Conservation (phyloP, 2,329 filamentous ascomycete species). For the Beauveria scarabaeidicola region DNA sequence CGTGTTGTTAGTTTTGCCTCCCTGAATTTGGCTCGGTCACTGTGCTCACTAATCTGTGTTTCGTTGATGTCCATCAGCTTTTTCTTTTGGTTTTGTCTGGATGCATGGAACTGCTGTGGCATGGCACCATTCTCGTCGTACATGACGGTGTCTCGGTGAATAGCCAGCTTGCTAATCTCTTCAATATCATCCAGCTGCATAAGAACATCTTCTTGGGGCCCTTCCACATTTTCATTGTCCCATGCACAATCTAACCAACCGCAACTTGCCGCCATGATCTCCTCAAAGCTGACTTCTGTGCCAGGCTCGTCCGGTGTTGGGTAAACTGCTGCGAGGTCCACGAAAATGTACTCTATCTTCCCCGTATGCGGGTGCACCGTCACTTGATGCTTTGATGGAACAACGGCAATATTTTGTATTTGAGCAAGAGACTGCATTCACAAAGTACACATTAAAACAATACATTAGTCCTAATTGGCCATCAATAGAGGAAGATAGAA, state of each 20-base stretch:
- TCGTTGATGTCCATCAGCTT: constrained; percentile 82
- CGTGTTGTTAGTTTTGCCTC: constrained; percentile 20
- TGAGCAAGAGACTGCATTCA: constrained; percentile 47
- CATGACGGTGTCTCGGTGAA: constrained; percentile 23
- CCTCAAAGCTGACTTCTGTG: constrained; percentile 82
- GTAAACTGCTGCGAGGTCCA: constrained; percentile 78
- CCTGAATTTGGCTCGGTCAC: neutral
- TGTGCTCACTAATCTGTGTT: constrained; percentile 75
- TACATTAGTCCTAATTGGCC: constrained; percentile 88
- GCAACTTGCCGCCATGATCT: constrained; percentile 69
- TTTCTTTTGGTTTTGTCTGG: constrained; percentile 54
- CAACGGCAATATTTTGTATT: constrained; percentile 58
- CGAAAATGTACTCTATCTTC: constrained; percentile 77
- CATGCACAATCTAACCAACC: constrained; percentile 58
- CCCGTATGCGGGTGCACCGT: constrained; percentile 75
- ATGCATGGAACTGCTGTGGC: constrained; percentile 34
- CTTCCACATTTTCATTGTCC: constrained; percentile 36
- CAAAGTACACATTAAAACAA: constrained; percentile 31
- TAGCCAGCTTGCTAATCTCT: constrained; percentile 21
- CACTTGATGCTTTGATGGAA: constrained; percentile 67
- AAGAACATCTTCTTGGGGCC: constrained; percentile 19
- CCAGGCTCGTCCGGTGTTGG: constrained; percentile 63
- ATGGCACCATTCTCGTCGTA: constrained; percentile 53
- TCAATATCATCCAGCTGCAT: constrained; percentile 22
- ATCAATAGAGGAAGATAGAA: constrained; percentile 64